These are phyloP conservation scores for Apophysomyces sp. DNA, from an alignment of 371 early-diverging fungal species.

Conservation along the genomic window DNA sequence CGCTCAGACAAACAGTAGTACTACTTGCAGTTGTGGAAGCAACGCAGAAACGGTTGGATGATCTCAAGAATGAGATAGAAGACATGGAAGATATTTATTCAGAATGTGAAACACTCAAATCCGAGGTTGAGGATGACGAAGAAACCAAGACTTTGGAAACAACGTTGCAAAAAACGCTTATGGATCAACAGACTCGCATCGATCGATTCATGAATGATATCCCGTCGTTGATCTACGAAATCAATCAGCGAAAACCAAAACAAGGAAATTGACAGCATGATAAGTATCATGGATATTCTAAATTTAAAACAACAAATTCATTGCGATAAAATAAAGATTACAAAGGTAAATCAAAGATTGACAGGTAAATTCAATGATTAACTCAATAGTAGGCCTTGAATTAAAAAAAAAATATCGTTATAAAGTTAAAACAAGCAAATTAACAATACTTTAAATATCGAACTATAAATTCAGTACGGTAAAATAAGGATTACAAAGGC, in stretches of 20 bases:
- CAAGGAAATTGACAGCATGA: not conserved
- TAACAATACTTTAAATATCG: no score
- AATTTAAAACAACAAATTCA: not conserved
- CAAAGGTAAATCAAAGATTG: no score
- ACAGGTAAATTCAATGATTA: no score
- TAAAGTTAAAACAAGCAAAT: no score
- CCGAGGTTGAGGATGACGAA: not conserved
- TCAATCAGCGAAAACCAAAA: not conserved
- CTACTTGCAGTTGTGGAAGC: not conserved
- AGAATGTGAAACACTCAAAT: not conserved
- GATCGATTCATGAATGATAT: slow-evolving; percentile 12
- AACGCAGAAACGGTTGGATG: slow-evolving; percentile 3
- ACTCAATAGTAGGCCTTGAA: no score
- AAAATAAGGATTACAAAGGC: no score
- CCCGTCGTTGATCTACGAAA: slow-evolving; percentile 2
- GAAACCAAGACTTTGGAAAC: not conserved
- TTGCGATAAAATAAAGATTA: no score
- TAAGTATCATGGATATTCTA: not conserved
- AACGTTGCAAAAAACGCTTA: not conserved
- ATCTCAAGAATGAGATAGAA: not conserved
- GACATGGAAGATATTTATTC: not conserved
- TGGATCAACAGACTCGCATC: slow-evolving; percentile 9
- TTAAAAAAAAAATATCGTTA: no score
- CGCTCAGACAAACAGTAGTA: not conserved
- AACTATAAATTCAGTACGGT: no score